Evolutionary conservation across 108 stramenopile species (phyloP), one percentile per base, ranked within the genome.

Genomic region (Fragilaria radians): DNA sequence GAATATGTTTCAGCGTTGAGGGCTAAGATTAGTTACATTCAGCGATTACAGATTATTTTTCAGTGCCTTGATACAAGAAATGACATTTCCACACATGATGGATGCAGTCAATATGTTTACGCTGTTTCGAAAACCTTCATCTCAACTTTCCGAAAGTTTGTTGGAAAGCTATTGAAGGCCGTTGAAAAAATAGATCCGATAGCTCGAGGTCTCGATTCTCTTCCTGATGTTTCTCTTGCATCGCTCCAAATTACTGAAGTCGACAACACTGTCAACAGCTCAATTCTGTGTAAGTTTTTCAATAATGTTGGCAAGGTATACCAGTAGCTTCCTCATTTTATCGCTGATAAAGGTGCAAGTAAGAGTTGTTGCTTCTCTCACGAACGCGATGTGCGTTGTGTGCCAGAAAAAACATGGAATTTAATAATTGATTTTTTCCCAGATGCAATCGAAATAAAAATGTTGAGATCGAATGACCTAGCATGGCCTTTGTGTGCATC

Each of bases 241-340:
- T 47, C 26, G 49, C 31, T 31, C 22, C 24, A 55, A 52, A 25
- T 26, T 22, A 5, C n/a, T 3, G 46, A 62, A 33, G 46, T 76
- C 61, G 78, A 72, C 56, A 32, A 48, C 47, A 65, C 62, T 48
- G 51, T 73, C 68, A 63, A 71, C 54, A 22, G 47, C 48, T 77
- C 62, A 33, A 80, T 82, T 27, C 62, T 69, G 46, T 78, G 77
- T 71, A 57, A 69, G 32, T 18, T 33, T 34, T 14, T 11, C 14
- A 9, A 33, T 33, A 34, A 22, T 19, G 11, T 52, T 11, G 9
- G 51, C 51, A 11, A 54, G 19, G 76, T 59, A 32, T 5, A 4
- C 18, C 31, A 46, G 42, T 1, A 3, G 17, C 47, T 65, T 24
- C 7, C 33, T 65, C 17, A 4, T 46, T 46, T 32, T 63, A 22